Conservation (phyloP, 2,329 filamentous ascomycete genomes). For the Pseudocercospora pini-densiflorae region DNA sequence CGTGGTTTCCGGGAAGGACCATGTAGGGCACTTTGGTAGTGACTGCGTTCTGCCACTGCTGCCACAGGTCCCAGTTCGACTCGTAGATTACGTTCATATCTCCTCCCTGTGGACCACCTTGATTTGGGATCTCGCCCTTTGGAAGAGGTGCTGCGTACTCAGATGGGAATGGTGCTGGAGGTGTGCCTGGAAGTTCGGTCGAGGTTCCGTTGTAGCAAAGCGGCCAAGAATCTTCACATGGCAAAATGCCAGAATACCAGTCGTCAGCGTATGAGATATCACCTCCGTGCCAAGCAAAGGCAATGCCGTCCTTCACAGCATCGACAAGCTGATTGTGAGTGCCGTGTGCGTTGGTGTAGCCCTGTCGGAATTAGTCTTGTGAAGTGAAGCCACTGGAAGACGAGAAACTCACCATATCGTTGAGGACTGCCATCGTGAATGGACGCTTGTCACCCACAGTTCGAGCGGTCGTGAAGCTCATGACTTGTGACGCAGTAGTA, state of each 20-base stretch:
- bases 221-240: conserved; percentile 53
- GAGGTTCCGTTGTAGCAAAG: conserved; percentile 58
- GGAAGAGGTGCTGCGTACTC: conserved; percentile 53
- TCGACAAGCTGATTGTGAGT: conserved; percentile 51
- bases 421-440: conserved; percentile 55
- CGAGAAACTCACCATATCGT: conserved; percentile 49
- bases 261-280: conserved; percentile 58
- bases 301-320: conserved; percentile 50
- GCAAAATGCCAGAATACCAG: conserved; percentile 57
- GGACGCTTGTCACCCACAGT: conserved; percentile 47
- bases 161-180: conserved; percentile 41
- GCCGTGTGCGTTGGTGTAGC: conserved; percentile 57
- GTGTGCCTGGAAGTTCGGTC: conserved; percentile 46
- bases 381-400: no score
- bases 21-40: conserved; percentile 55
- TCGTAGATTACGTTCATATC: conserved; percentile 57
- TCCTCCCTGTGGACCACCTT: conserved; percentile 53
- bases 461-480: conserved; percentile 54
- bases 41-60: conserved; percentile 53
- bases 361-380: conserved; percentile 25
- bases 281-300: conserved; percentile 60
- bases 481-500: conserved; percentile 52
- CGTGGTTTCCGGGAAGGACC: conserved; percentile 58
- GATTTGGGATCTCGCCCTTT: conserved; percentile 50
- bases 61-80: conserved; percentile 58